Percentiles rank a stretch among this genome's conserved stretches.
These are phyloP conservation scores for Cytospora mali DNA, from an alignment of 2,329 filamentous ascomycete genomes.

Conservation along the genomic window DNA sequence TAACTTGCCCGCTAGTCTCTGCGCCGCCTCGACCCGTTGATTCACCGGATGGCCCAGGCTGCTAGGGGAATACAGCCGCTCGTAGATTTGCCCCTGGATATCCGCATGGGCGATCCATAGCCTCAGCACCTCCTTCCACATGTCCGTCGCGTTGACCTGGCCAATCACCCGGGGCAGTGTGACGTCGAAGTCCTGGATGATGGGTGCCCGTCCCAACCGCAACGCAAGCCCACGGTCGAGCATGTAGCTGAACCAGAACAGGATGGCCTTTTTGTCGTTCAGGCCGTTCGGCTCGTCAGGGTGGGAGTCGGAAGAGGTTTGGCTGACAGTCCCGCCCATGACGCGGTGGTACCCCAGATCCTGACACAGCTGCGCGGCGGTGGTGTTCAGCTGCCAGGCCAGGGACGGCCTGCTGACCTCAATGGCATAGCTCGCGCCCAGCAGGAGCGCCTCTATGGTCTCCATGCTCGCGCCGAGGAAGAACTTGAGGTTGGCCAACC, in stretches of 20 bases:
- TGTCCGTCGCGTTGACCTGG: conserved; percentile 35
- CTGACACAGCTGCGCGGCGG: conserved; percentile 62
- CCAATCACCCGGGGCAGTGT: conserved; percentile 44
- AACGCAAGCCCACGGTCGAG: conserved; percentile 62
- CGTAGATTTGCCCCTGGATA: conserved; percentile 62
- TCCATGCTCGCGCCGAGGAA: conserved; percentile 57
- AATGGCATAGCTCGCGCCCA: conserved; percentile 63
- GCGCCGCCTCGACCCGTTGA: conserved; percentile 45
- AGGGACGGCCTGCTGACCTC: conserved; percentile 64
- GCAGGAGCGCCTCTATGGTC: conserved; percentile 60
- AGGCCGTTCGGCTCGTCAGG: conserved; percentile 25
- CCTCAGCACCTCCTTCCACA: conserved; percentile 51
- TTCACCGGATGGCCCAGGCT: conserved; percentile 45
- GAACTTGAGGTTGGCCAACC: conserved; percentile 54
- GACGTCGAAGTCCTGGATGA: conserved; percentile 61
- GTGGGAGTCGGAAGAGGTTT: conserved; percentile 31
- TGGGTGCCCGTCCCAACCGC: conserved; percentile 59
- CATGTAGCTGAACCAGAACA: conserved; percentile 57
- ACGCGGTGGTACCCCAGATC: conserved; percentile 63
- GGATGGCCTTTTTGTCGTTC: conserved; percentile 42
- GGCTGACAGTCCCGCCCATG: conserved; percentile 36
- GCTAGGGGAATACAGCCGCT: conserved; percentile 55
- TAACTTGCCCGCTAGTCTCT: conserved; percentile 43
- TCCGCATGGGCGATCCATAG: conserved; percentile 59
- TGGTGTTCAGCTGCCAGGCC: conserved; percentile 64